Conservation (phyloP, 2,329 filamentous ascomycete species). For the Neofusicoccum cordaticola region DNA sequence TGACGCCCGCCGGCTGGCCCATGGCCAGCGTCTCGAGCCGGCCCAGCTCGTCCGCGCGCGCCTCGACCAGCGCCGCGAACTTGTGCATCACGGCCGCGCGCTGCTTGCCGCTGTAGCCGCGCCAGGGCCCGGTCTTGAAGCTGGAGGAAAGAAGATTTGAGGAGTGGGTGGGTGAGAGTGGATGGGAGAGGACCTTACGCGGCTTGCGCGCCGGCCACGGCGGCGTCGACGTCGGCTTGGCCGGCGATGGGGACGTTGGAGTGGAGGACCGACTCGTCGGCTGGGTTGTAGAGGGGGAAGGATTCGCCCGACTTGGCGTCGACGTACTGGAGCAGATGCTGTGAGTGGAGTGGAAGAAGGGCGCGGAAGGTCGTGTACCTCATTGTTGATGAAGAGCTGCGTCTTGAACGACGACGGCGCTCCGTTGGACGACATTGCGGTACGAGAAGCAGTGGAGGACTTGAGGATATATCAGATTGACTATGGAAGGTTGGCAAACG, state of each 20-base stretch:
- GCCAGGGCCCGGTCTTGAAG: conserved; percentile 21
- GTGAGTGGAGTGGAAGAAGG: not conserved
- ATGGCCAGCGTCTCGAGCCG: conserved; percentile 23
- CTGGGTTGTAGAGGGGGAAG: conserved; percentile 26
- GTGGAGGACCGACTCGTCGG: conserved; percentile 26
- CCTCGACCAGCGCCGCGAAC: conserved; percentile 21
- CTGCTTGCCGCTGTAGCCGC: conserved; percentile 21
- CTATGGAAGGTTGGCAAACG: no score
- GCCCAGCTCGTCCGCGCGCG: conserved; percentile 20
- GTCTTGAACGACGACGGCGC: conserved; percentile 10
- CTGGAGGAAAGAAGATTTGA: no score
- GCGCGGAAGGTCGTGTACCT: conserved; percentile 19
- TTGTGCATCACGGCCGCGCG: conserved; percentile 27
- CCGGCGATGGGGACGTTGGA: conserved; percentile 25
- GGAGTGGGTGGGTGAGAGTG: not conserved
- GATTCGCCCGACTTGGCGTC: conserved; percentile 25
- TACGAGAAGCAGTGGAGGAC: no score
- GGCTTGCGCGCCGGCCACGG: conserved; percentile 26
- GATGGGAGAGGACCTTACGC: conserved; percentile 19
- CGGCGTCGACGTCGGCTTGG: conserved; percentile 28
- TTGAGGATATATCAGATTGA: no score
- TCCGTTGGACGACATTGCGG: not conserved
- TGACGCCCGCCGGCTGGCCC: conserved; percentile 22
- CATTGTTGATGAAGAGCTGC: conserved; percentile 29
- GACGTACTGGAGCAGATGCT: conserved; percentile 23